Evolutionary conservation across 345 rosid species (phyloP), one percentile per base, ranked within the genome.

Genomic region (Eucalyptus marginata): DNA sequence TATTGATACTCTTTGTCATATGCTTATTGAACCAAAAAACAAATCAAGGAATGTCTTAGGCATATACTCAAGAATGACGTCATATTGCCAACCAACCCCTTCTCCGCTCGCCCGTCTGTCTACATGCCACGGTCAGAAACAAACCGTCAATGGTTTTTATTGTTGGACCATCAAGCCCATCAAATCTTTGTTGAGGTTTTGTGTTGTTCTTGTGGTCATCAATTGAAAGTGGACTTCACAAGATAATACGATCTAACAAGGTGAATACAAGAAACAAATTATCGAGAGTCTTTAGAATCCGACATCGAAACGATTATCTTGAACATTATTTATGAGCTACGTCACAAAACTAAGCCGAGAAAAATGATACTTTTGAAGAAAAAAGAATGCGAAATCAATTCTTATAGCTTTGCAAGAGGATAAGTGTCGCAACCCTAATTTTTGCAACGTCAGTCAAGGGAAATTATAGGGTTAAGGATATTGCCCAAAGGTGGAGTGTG

Each of bases 391-490:
- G 3, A 17, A 33, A 59, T 59, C 31, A 27, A 25, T 27, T 59
- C 8, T 59, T 12, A 12, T 27, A 12, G 66, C 66, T 59, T 59
- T 59, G 7, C 16, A 59, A 59, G 31, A 27, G 31, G 4, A 56
- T 56, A 24, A 56, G 11, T 24, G 62, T 56, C 1, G 0, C 1
- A 1, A 56, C 5, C 13, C 29, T 56, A 24, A 56, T 24, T 56
- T n/a, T 56, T 24, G 13, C 0, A 0, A 9, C 1, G 4, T 4
- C 0, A 0, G 1, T 56, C 13, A 24, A 56, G 25, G 0, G 58
- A 56, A 56, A 56, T 56, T 22, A 56, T 1, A 56, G 62, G 62
- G 62, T 22, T 22, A 8, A 56, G 62, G 27, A 12, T 24, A 56
- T 56, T 24, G 29, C 3, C 27, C 13, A 56, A 56, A 24, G 25